Base-by-base conservation (phyloP, 495 filamentous ascomycete genomes). In the Astrocystis sublimbata region DNA sequence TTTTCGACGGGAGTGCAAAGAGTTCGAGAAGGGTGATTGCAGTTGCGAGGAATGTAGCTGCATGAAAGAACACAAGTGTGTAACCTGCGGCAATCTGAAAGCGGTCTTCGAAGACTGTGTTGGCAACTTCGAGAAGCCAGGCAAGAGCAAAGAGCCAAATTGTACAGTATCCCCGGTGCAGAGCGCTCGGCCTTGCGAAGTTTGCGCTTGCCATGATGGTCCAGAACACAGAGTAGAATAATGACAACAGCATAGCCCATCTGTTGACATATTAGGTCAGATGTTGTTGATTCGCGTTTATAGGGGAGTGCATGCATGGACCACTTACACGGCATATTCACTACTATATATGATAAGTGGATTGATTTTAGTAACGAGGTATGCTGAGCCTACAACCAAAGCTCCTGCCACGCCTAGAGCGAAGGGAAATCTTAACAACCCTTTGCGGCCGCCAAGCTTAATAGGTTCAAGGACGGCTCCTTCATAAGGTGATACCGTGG, bases 301-400 rank as follows among this genome's bases (percentile, higher is more conserved):
- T 3, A 33, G 33, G 60, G 6, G 40, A 40, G 33, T 8, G 30
- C 13, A 73, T 31, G 35, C 6, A 10, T 12, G 0, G n/a, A n/a
- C n/a, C n/a, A 73, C 79, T 70, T 78, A 85, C 73, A 97, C 90
- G 2, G 91, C 82, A 65, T 92, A 97, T 61, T 86, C 82, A 66
- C 88, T 93, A 72, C 91, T 91, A 73, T 97, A 94, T 17, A 93
- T 77, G 65, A 98, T 91, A 62, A 87, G 81, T 3, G 93, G 92
- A 68, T 98, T 98, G 69, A 92, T 70, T 74, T 92, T 96, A 24
- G 81, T 83, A 38, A 96, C 65, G 64, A 98, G 73, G 67, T 89
- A 92, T 9, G 89, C 90, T 58, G 90, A 75, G 1, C 84, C 91
- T n/a, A 94, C 72, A 2, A 87, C 81, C 10, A 89, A 80, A 3